Evolutionary conservation across 2,329 filamentous ascomycete genomes (phyloP).

Genomic region (Aspergillus sergii): DNA sequence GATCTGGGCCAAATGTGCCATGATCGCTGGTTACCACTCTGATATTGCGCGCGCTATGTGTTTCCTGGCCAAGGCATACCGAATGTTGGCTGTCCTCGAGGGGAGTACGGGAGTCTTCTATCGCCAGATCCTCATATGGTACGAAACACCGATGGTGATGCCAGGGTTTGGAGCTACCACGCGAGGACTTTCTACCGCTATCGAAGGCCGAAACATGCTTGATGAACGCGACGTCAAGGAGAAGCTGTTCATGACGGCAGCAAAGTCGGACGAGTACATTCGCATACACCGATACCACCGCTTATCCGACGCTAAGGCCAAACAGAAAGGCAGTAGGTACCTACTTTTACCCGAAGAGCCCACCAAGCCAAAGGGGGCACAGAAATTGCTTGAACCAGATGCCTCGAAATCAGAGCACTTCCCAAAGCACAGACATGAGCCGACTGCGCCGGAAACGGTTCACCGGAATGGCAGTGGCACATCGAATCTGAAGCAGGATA

Average conservation of each 20-base stretch:
- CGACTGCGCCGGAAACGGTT: neutral
- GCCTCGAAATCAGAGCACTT: neutral
- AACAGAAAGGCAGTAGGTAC: neutral
- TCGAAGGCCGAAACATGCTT: constrained; percentile 7
- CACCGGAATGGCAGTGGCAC: neutral
- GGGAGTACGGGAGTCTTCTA: constrained; percentile 13
- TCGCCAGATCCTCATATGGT: constrained; percentile 11
- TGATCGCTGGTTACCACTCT: constrained; percentile 26
- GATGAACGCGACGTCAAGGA: neutral
- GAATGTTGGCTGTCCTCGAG: constrained; percentile 14
- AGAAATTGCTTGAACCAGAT: neutral
- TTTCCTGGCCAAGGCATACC: constrained; percentile 22
- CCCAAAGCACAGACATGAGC: neutral
- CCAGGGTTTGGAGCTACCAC: constrained; percentile 19
- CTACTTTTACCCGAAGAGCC: neutral
- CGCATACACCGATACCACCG: constrained; percentile 13
- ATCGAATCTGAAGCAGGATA: neutral
- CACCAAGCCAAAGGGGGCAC: no score
- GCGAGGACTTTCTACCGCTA: constrained; percentile 16
- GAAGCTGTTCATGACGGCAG: constrained; percentile 23
- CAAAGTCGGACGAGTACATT: constrained; percentile 16
- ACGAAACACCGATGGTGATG: constrained; percentile 10
- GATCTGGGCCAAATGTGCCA: constrained; percentile 25
- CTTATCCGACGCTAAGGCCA: neutral
- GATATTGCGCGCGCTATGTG: constrained; percentile 24